These are phyloP conservation scores for Peniophora sp. DNA, from an alignment of 1,284 basidiomycete genomes.

Conservation along the genomic window DNA sequence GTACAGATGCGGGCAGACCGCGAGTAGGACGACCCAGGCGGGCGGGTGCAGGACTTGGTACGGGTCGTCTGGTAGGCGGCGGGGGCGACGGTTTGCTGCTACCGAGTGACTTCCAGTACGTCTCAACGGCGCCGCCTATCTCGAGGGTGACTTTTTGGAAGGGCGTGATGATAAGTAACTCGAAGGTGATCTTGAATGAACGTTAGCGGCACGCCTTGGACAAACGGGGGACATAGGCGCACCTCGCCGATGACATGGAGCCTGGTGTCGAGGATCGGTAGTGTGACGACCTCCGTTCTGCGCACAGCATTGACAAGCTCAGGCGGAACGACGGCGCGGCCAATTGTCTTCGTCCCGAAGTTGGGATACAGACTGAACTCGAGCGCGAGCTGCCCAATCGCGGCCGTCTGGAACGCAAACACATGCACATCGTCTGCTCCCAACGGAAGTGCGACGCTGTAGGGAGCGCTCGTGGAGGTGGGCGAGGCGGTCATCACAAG, in stretches of 20 bases:
- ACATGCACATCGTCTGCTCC: conserved; percentile 67
- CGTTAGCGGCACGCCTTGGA: conserved; percentile 6
- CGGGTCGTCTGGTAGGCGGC: conserved; percentile 14
- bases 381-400: conserved; percentile 69
- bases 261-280: conserved; percentile 89
- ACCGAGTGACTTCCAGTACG: conserved; percentile 92
- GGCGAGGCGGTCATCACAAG: conserved; percentile 86
- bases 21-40: conserved; percentile 16
- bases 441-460: conserved; percentile 82
- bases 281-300: conserved; percentile 50
- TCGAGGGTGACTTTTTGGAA: conserved; percentile 94
- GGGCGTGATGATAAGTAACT: conserved; percentile 82
- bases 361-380: conserved; percentile 97
- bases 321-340: conserved; percentile 84
- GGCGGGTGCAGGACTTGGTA: conserved; percentile 4
- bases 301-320: conserved; percentile 59
- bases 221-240: conserved; percentile 16
- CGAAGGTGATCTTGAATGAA: conserved; percentile 69
- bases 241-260: conserved; percentile 94
- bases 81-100: conserved; percentile 37
- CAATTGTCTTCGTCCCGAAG: conserved; percentile 97
- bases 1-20: conserved; percentile 17
- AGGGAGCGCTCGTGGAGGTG: conserved; percentile 79
- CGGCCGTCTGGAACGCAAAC: conserved; percentile 84
- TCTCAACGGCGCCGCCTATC: conserved; percentile 91